These are phyloP conservation scores for Letharia lupina DNA, from an alignment of 495 filamentous ascomycete species.

Conservation along the genomic window DNA sequence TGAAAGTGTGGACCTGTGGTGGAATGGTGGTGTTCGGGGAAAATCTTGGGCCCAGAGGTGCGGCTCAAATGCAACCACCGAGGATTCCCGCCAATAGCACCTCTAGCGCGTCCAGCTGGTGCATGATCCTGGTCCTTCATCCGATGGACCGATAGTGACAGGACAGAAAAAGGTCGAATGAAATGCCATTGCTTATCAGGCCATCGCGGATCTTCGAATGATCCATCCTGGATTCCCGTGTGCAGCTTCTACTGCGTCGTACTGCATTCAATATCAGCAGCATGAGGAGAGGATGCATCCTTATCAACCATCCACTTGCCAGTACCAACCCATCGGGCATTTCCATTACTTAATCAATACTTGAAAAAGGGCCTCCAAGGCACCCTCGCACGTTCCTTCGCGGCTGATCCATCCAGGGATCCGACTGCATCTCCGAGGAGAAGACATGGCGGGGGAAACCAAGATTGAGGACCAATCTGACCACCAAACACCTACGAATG, in stretches of 20 bases:
- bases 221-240: too few species aligned
- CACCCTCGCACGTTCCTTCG: not conserved
- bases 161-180: too few species aligned
- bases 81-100: not conserved
- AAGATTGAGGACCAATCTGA: constrained; percentile 12
- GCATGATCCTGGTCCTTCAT: not conserved
- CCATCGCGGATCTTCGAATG: too few species aligned
- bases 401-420: not conserved
- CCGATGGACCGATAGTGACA: not conserved
- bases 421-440: constrained; percentile 15
- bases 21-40: too few species aligned
- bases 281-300: not conserved
- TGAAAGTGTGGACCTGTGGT: too few species aligned
- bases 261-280: not conserved
- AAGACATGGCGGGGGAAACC: constrained; percentile 9
- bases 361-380: not conserved
- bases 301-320: not conserved
- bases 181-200: too few species aligned
- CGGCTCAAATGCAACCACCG: not conserved
- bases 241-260: too few species aligned
- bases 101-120: not conserved
- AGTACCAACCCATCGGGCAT: constrained; percentile 6
- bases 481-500: constrained; percentile 2
- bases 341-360: not conserved
- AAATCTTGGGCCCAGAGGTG: not conserved